These are phyloP conservation scores for Phytophthora colocasiae DNA, from an alignment of 352 stramenopile genomes.

Conservation along the genomic window DNA sequence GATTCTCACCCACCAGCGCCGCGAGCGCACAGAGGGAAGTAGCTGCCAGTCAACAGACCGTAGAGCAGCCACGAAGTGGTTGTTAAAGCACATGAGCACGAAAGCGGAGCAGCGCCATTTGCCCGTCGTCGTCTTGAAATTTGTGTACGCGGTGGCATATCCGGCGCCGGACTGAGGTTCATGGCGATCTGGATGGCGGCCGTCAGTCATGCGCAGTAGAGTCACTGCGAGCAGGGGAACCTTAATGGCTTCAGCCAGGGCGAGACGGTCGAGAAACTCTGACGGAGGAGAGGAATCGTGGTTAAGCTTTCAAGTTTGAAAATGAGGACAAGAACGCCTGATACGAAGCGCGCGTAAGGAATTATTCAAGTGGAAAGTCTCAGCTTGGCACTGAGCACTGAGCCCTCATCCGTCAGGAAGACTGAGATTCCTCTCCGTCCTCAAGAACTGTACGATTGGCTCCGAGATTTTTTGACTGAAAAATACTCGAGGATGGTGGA, in stretches of 20 bases:
- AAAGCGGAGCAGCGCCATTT: slow-evolving; percentile 49
- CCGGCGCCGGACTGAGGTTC: slow-evolving; percentile 41
- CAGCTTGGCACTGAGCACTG: slow-evolving; percentile 19
- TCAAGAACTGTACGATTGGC: slow-evolving; percentile 15
- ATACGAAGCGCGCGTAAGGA: background rate
- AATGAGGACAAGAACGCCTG: slow-evolving; percentile 18
- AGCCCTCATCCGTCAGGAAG: slow-evolving; percentile 16
- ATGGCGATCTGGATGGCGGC: slow-evolving; percentile 45
- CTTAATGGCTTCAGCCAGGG: slow-evolving; percentile 39
- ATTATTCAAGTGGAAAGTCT: slow-evolving; percentile 29
- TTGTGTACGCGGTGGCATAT: slow-evolving; percentile 38
- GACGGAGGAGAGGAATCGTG: slow-evolving; percentile 29
- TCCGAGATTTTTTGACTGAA: slow-evolving; percentile 19
- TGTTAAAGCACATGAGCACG: slow-evolving; percentile 54
- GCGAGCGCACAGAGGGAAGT: slow-evolving; percentile 40
- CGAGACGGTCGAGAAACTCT: slow-evolving; percentile 32
- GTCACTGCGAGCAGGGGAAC: slow-evolving; percentile 30
- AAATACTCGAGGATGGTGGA: slow-evolving; percentile 13
- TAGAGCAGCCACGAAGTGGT: slow-evolving; percentile 51
- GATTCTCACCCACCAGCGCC: slow-evolving; percentile 25
- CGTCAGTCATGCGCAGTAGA: slow-evolving; percentile 36
- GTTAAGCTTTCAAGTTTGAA: slow-evolving; percentile 34
- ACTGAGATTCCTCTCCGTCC: slow-evolving; percentile 18
- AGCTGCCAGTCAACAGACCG: slow-evolving; percentile 33
- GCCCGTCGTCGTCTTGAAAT: slow-evolving; percentile 36